Conservation (phyloP, 441 rosid genomes). For the Erodium moschatum region DNA sequence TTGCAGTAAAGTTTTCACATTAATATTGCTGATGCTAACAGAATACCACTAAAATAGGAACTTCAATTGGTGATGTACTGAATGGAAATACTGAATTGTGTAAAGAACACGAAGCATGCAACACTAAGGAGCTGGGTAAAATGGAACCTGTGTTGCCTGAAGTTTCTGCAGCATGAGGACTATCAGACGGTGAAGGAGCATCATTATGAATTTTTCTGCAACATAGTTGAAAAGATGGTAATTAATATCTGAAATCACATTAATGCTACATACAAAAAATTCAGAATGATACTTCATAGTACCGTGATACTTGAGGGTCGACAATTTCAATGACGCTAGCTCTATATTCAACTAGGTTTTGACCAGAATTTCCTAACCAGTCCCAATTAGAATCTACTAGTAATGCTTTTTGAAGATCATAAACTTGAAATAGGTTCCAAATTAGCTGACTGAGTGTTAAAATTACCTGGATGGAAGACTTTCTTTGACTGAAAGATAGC, state of each 20-base stretch:
- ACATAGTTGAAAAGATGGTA: conserved; percentile 6
- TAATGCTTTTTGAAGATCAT: conserved; percentile 8
- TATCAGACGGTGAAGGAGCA: conserved; percentile 28
- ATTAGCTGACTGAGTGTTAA: conserved; percentile 13
- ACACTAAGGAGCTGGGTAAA: conserved; percentile 17
- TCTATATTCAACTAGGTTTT: not conserved
- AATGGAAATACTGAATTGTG: not conserved
- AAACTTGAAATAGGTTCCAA: not conserved
- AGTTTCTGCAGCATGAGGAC: conserved; percentile 17
- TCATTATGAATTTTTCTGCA: conserved; percentile 51
- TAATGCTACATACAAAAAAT: not conserved
- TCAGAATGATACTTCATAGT: not conserved
- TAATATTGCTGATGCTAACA: too few species aligned
- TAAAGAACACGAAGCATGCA: not conserved
- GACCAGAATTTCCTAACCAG: not conserved
- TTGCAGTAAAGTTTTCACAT: too few species aligned
- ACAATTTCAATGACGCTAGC: too few species aligned
- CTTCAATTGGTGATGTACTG: not conserved
- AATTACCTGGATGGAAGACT: conserved; percentile 60
- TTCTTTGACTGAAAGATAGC: conserved; percentile 69
- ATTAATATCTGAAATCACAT: conserved; percentile 3
- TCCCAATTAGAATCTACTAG: not conserved
- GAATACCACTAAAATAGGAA: not conserved
- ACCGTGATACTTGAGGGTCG: too few species aligned
- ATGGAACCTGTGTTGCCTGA: conserved; percentile 35